Evolutionary conservation across 179 eudicot genomes (phyloP), one percentile per base, ranked within the genome.

Genomic region (Monotropa hypopitys): DNA sequence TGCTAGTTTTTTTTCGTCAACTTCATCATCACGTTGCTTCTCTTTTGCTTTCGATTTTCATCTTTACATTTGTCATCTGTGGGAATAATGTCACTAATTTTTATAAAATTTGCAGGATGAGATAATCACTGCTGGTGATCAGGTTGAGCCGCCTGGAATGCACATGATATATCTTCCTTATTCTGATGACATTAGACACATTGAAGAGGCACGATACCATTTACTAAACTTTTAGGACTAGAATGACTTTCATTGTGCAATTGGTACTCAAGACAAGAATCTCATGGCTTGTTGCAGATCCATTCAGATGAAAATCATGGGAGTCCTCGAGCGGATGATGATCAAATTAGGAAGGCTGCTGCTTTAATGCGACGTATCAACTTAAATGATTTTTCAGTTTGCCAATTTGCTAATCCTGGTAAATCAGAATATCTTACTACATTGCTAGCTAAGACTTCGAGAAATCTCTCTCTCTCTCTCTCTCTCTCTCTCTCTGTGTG

Each of bases 381-480:
- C 85, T 81, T 96, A 73, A 90, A 84, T 84, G 90, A 91, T 50
- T 96, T 96, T 86, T 87, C 99, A 65, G 94, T 91, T 30, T 91
- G 94, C 88, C 98, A 96, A 82, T 96, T 96, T 85, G 73, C 99
- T 46, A 96, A 96, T 86, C 99, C 99, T 47, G 97, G 99, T 95
- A 88, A 74, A 53, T 71, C 68, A 21, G 21, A 20, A 61, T 4
- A 59, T 26, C 61, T 51, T 50, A 0, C 56, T 54, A n/a, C 61
- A n/a, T 54, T 54, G 7, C 30, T 59, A 23, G 30, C 66, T 12
- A 59, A 26, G 66, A 0, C 33, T 59, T 59, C 5, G 2, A 57
- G 23, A 21, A 1, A 28, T 21, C 1, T 33, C 0, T 16, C 45
- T 67, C 26, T 0, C 46, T 5, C 59, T 53, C 59, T 53, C 20